Evolutionary conservation across 2,329 filamentous ascomycete species (phyloP).

Genomic region (Diaporthe ilicicola): DNA sequence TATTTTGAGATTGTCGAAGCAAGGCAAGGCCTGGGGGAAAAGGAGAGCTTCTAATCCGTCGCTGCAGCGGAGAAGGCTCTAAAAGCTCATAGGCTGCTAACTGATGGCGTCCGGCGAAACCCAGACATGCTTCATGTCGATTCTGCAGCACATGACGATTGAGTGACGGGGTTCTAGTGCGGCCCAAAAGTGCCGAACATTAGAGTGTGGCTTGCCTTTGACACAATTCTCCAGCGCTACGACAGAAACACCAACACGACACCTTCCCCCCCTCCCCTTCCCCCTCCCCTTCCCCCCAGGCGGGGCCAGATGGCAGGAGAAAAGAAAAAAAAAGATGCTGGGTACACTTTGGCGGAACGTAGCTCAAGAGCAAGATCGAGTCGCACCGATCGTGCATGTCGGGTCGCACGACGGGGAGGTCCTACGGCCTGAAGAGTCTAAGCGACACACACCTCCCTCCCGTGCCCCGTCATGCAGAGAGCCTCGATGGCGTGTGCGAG

Average conservation of each 20-base stretch:
- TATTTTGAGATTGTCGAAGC: not conserved
- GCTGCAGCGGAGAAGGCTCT: not conserved
- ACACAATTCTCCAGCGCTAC: slow-evolving; percentile 28
- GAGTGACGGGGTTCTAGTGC: not conserved
- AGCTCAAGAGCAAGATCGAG: slow-evolving; percentile 37
- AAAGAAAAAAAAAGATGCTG: not conserved
- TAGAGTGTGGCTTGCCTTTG: slow-evolving; percentile 26
- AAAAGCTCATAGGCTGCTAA: too few relatives aligned
- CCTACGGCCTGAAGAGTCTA: slow-evolving; percentile 28
- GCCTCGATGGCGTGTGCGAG: slow-evolving; percentile 17
- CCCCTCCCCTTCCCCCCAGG: not conserved
- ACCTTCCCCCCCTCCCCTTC: not conserved
- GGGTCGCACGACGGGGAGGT: slow-evolving; percentile 24
- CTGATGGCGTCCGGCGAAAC: not conserved
- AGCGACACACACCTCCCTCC: not conserved
- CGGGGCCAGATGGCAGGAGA: not conserved
- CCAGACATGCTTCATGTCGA: not conserved
- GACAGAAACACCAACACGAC: slow-evolving; percentile 16
- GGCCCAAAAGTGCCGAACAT: slow-evolving; percentile 13
- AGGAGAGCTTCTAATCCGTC: not conserved
- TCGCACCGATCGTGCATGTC: slow-evolving; percentile 37
- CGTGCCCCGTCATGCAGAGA: not conserved
- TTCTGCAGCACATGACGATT: slow-evolving; percentile 10
- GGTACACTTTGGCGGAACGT: slow-evolving; percentile 7
- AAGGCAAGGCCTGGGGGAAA: not conserved